Evolutionary conservation across 129 eudicot species (phyloP).

Genomic region (Flaveria brownii): DNA sequence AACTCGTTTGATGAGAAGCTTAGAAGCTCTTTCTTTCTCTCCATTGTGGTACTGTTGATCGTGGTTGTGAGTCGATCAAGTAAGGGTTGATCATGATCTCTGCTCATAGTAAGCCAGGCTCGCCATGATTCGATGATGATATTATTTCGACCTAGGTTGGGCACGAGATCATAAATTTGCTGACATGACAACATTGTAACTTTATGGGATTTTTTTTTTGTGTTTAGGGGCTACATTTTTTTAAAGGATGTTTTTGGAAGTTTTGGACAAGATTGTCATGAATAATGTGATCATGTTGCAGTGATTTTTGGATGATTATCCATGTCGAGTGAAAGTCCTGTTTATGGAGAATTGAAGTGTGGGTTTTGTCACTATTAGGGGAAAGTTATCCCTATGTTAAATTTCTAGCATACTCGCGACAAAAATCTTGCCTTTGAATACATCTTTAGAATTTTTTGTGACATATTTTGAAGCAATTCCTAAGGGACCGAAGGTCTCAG

Average conservation of each 20-base stretch:
- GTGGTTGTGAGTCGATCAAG: conserved; percentile 59
- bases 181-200: conserved; percentile 14
- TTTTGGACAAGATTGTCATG: background rate
- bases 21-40: conserved; percentile 55
- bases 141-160: background rate
- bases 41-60: conserved; percentile 60
- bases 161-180: conserved; percentile 17
- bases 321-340: background rate
- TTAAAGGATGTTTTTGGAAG: background rate
- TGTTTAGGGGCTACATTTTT: background rate
- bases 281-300: background rate
- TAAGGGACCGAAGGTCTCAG: too few relatives aligned
- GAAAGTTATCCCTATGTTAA: too few relatives aligned
- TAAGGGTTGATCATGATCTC: conserved; percentile 35
- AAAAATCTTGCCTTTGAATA: too few relatives aligned
- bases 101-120: too few relatives aligned
- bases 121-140: conserved; percentile 8
- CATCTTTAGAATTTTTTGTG: too few relatives aligned
- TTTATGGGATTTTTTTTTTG: background rate
- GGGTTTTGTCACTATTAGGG: too few relatives aligned
- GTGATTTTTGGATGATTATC: background rate
- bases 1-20: conserved; percentile 49
- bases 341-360: too few relatives aligned
- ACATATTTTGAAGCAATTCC: too few relatives aligned
- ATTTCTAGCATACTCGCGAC: too few relatives aligned